Base-by-base conservation (phyloP, 2,329 filamentous ascomycete species). In the Tolypocladium sp. region DNA sequence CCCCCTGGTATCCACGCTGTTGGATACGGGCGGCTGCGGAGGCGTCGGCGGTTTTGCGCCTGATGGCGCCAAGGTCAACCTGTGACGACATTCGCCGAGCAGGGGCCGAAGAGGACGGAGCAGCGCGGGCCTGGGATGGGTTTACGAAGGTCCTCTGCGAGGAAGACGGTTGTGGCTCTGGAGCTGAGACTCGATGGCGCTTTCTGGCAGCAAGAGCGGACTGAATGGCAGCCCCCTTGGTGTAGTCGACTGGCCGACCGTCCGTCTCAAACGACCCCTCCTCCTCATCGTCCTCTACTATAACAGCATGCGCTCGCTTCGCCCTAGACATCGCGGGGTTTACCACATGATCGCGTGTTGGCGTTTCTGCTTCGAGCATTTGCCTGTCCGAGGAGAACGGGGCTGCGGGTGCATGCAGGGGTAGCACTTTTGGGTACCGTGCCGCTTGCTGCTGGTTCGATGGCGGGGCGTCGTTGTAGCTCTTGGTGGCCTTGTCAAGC, bases 381-480 rank as follows among this genome's bases (percentile, higher is more conserved):
- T 27, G 17, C 49, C 8, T n/a, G 49, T n/a, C 35, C 13, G 49
- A 53, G 17, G 9, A n/a, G 30, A 35, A n/a, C 10, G 33, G 49
- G 8, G 1, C 30, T 9, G 4, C 8, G 10, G 8, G 49, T 12
- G 9, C 22, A n/a, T 12, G 5, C 9, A n/a, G 20, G 12, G 30
- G 17, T 2, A 13, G 10, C 12, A 2, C 4, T 13, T 8, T 35
- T 20, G 4, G 4, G 20, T 12, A 7, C 37, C 20, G 49, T 2
- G 49, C 5, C n/a, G 30, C 35, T 33, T 44, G 54, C 38, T 56
- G 38, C 38, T 44, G 54, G 27, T 56, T 56, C 15, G 54, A 56
- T 13, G 54, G 72, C 71, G 49, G 61, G 59, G 64, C 66, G 38
- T 60, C 60, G 27, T 64, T 59, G 33, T 60, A 60, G 8, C 63